Percentiles rank a stretch among this genome's conserved stretches.
phyloP scores from a whole-genome alignment of 805 yeast species.

The Pichia cabralensis region DNA sequence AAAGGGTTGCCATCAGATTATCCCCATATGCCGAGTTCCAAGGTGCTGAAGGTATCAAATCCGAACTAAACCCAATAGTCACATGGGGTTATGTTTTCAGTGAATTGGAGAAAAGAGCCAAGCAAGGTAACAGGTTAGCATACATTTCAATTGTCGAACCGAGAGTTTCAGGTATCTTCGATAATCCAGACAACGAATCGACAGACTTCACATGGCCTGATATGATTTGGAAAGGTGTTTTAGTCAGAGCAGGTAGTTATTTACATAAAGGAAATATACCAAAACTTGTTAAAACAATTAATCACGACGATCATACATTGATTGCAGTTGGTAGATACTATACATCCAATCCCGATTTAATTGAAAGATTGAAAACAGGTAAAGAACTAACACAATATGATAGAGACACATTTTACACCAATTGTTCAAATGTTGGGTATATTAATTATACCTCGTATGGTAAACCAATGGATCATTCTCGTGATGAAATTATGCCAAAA shows the following conservation, averaged over 20 bases:
- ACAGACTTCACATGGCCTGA: conserved; percentile 13
- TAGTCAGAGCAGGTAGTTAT: conserved; percentile 16
- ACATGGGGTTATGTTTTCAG: conserved; percentile 29
- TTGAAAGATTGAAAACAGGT: conserved; percentile 28
- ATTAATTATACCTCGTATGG: conserved; percentile 9
- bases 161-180: conserved; percentile 52
- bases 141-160: conserved; percentile 39
- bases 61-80: conserved; percentile 27
- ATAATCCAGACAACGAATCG: conserved; percentile 4
- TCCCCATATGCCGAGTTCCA: conserved; percentile 38
- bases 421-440: conserved; percentile 9
- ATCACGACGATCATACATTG: conserved; percentile 32
- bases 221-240: conserved; percentile 16
- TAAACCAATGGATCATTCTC: conserved; percentile 8
- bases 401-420: conserved; percentile 30
- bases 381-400: conserved; percentile 28
- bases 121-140: conserved; percentile 13
- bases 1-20: conserved; percentile 41
- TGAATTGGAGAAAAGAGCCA: conserved; percentile 28
- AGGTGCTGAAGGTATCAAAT: conserved; percentile 28
- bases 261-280: conserved; percentile 19
- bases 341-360: conserved; percentile 37
- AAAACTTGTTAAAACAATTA: conserved; percentile 7
- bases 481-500: conserved; percentile 6
- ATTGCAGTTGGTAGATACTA: conserved; percentile 31